Evolutionary conservation across 2,329 filamentous ascomycete genomes (phyloP), one percentile per base, ranked within the genome.

Genomic region (Calonectria naviculata): DNA sequence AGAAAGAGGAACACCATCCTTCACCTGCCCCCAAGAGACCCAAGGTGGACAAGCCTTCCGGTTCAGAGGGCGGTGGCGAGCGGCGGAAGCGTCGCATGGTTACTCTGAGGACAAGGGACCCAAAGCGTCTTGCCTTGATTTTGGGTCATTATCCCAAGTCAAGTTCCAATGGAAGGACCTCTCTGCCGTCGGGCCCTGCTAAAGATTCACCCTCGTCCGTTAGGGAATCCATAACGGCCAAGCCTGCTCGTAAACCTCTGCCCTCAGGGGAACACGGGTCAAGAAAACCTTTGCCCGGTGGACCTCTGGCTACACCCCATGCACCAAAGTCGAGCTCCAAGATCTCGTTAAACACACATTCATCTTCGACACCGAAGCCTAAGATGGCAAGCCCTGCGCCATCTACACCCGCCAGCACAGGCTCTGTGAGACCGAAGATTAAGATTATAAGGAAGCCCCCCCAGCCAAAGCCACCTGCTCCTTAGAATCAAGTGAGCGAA

Each of bases 1-100:
- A 85, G 17, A 84, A 83, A 67, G 80, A 82, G 5, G 83, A 84
- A 42, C 74, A 76, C 29, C 73, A 76, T 5, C 77, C 63, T 19
- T 70, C 78, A 1, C 84, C 84, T 1, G 81, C 79, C 29, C 78
- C 83, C 0, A 85, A 85, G 76, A 80, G 84, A 15, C 80, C 83
- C 5, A 85, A 85, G 76, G 78, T 80, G 8, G 81, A 83, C 49
- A 76, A 83, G 42, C 69, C 77, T 2, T 74, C 75, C 19, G 71
- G 74, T 3, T 67, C 73, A 8, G 76, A 74, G 17, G 56, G 65
- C 3, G 75, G 78, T 1, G 70, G 71, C 41, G 76, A 76, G 26
- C 76, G 72, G 38, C 83, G 80, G 70, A 83, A 79, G 71, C 77
- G 79, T 46, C 78, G 76, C 5, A 81, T 85, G n/a, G 80, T 85